phyloP scores from a whole-genome alignment of 2,329 filamentous ascomycete species.

The Fusarium citri region DNA sequence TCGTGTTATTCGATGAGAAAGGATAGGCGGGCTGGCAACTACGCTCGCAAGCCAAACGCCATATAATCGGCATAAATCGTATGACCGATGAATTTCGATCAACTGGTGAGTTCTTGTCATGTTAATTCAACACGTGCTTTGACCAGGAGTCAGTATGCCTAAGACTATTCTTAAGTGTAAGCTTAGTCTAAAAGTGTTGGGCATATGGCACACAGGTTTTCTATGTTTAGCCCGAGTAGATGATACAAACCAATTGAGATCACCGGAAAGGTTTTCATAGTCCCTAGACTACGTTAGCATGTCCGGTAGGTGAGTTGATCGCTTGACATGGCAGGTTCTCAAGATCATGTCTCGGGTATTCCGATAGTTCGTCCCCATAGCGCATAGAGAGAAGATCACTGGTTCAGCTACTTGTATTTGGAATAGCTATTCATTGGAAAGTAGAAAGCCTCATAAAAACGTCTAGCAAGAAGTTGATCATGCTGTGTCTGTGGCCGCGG shows the following conservation, averaged over 20 bases:
- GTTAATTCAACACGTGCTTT: background rate
- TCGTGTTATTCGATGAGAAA: background rate
- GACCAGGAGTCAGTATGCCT: background rate
- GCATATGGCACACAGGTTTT: background rate
- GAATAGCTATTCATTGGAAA: background rate
- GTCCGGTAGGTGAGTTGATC: background rate
- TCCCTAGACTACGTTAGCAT: background rate
- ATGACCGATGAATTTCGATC: background rate
- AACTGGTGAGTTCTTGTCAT: too few species aligned
- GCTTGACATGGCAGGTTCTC: background rate
- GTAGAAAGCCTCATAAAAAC: fast-evolving
- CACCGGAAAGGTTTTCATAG: background rate
- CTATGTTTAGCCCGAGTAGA: background rate
- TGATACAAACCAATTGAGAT: fast-evolving
- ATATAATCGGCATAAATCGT: background rate
- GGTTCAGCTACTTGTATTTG: background rate
- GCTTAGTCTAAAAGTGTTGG: background rate
- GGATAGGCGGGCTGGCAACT: background rate
- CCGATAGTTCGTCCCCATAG: background rate
- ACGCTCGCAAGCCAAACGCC: constrained; percentile 1
- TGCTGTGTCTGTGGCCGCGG: background rate
- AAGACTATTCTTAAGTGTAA: background rate
- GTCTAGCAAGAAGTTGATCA: fast-evolving
- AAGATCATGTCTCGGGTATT: background rate
- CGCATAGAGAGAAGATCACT: background rate